Conservation (phyloP, 192 early-diverging fungal genomes). For the Fimicolochytrium jonesii region DNA sequence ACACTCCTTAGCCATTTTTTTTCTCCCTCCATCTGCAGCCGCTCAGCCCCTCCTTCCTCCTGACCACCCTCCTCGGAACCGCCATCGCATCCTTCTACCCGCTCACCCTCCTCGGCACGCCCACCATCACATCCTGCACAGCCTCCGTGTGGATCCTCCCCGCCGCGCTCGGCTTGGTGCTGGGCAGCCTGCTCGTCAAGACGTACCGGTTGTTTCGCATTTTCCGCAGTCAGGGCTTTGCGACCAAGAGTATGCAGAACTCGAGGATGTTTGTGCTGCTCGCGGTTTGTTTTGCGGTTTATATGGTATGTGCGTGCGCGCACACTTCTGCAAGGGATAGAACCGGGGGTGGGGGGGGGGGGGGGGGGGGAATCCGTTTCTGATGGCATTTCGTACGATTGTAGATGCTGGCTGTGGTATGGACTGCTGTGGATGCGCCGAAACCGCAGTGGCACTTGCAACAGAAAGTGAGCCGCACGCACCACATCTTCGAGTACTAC, state of each 20-base stretch:
- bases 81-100: neutral
- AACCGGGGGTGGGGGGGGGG: neutral
- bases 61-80: constrained; percentile 1
- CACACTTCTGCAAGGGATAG: too few species aligned
- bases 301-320: neutral
- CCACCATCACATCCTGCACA: constrained; percentile 2
- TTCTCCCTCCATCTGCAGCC: neutral
- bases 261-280: constrained; percentile 11
- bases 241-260: neutral
- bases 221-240: constrained; percentile 4
- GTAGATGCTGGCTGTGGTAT: constrained; percentile 7
- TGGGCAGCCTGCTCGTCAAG: constrained; percentile 20
- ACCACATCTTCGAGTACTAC: neutral
- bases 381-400: neutral
- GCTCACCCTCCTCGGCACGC: constrained; percentile 7
- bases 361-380: neutral
- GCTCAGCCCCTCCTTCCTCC: neutral
- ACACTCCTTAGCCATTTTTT: too few species aligned
- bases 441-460: neutral
- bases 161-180: neutral
- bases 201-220: constrained; percentile 14
- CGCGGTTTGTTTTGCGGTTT: neutral
- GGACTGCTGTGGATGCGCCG: neutral
- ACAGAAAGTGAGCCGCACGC: neutral
- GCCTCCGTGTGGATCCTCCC: constrained; percentile 8